phyloP scores from a whole-genome alignment of 805 yeast genomes.

The Dipodascus albidus region DNA sequence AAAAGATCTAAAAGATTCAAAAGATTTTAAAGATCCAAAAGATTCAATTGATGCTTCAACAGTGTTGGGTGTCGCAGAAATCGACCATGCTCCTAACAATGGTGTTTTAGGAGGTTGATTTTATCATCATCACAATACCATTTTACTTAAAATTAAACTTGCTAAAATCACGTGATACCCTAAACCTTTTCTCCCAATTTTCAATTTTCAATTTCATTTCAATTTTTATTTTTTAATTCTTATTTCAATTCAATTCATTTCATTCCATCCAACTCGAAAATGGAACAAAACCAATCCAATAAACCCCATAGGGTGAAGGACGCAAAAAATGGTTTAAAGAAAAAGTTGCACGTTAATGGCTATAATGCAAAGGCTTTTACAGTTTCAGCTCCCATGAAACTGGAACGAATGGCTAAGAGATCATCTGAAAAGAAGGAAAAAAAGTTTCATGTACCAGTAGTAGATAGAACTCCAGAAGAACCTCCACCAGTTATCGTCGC shows the following conservation, averaged over 20 bases:
- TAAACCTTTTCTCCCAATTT: background rate
- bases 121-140: background rate
- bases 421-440: constrained; percentile 74
- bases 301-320: constrained; percentile 66
- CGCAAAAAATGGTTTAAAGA: constrained; percentile 54
- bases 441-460: constrained; percentile 92
- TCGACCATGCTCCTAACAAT: background rate
- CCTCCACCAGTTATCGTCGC: constrained; percentile 96
- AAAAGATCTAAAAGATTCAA: constrained; percentile 25
- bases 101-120: background rate
- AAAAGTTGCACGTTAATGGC: constrained; percentile 82
- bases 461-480: constrained; percentile 93
- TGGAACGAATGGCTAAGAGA: constrained; percentile 75
- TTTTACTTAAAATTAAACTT: background rate
- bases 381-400: constrained; percentile 73
- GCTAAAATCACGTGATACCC: background rate
- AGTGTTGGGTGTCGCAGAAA: background rate
- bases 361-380: constrained; percentile 76
- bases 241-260: background rate
- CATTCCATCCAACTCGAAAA: background rate
- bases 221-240: too few species aligned
- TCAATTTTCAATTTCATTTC: background rate
- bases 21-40: background rate
- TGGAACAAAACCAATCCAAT: constrained; percentile 47
- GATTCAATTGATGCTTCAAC: background rate